phyloP scores from a whole-genome alignment of 371 early-diverging fungal genomes.

The Apophysomyces ossiformis region DNA sequence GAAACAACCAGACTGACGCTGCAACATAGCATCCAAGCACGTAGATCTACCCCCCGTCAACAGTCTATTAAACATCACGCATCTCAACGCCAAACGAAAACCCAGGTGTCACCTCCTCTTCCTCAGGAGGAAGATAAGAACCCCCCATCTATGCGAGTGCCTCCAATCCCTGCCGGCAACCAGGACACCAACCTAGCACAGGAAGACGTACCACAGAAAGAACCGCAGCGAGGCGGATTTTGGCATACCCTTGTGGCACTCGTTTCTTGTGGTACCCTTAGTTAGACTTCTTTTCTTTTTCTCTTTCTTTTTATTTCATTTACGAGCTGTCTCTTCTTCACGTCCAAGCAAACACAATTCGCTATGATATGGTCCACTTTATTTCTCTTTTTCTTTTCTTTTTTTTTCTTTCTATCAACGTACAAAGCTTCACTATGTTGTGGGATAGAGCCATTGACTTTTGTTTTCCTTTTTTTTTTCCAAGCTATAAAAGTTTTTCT shows the following conservation, averaged over 20 bases:
- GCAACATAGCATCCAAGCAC: constrained; percentile 11
- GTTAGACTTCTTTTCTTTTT: neutral
- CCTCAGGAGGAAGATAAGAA: constrained; percentile 7
- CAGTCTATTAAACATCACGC: constrained; percentile 10
- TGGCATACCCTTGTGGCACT: constrained; percentile 32
- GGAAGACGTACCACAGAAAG: constrained; percentile 8
- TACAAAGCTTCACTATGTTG: constrained; percentile 7
- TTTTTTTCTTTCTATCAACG: constrained; percentile 3
- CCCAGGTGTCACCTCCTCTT: constrained; percentile 7
- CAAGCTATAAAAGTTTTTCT: constrained; percentile 3
- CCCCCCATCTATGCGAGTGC: constrained; percentile 12
- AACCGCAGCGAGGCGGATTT: constrained; percentile 23
- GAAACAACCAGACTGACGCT: constrained; percentile 6
- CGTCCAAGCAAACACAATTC: neutral
- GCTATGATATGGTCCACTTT: constrained; percentile 3
- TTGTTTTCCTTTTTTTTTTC: constrained; percentile 3
- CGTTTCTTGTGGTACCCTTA: constrained; percentile 28
- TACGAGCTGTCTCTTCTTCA: neutral
- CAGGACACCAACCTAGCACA: constrained; percentile 8
- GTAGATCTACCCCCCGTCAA: constrained; percentile 2
- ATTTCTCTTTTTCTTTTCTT: neutral
- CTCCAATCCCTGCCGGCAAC: constrained; percentile 5
- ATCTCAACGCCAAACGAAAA: constrained; percentile 9
- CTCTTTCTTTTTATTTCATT: neutral
- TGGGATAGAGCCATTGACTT: neutral